Evolutionary conservation across 2,329 filamentous ascomycete species (phyloP).

Genomic region (Phialophora verrucosa): DNA sequence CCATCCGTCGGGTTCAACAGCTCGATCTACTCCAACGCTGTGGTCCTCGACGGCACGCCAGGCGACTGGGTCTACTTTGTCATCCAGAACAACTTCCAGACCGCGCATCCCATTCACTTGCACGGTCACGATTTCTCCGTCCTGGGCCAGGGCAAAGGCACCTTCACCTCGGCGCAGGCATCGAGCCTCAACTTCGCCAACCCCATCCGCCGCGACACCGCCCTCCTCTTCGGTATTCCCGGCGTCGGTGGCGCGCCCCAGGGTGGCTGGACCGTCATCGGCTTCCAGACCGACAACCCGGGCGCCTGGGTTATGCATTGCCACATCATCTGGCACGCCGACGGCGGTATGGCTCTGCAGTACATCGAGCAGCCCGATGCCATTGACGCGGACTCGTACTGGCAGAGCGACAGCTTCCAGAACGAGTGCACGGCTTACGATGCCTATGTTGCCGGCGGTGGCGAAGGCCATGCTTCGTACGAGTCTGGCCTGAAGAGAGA

Average conservation of each 20-base stretch:
- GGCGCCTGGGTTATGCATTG: conserved; percentile 77
- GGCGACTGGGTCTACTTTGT: conserved; percentile 39
- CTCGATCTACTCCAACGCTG: conserved; percentile 33
- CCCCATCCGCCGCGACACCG: conserved; percentile 72
- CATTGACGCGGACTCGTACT: conserved; percentile 32
- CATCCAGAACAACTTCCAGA: conserved; percentile 40
- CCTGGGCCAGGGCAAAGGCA: conserved; percentile 59
- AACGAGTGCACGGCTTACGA: conserved; percentile 31
- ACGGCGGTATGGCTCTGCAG: conserved; percentile 66
- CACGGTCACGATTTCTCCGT: conserved; percentile 73
- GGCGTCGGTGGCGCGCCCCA: conserved; percentile 26
- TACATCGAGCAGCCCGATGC: conserved; percentile 35
- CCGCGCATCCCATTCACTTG: conserved; percentile 68
- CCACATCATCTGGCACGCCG: conserved; percentile 79
- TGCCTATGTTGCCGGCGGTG: conserved; percentile 26
- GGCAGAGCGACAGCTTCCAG: conserved; percentile 31
- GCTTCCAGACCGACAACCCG: conserved; percentile 53
- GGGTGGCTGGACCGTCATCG: conserved; percentile 68
- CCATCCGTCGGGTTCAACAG: conserved; percentile 34
- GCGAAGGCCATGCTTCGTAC: conserved; percentile 21
- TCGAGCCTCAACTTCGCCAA: conserved; percentile 63
- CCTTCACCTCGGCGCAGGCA: conserved; percentile 57
- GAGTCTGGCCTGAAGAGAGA: conserved; percentile 35
- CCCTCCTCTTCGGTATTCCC: conserved; percentile 64
- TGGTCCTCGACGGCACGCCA: conserved; percentile 33